phyloP scores from a whole-genome alignment of 2,329 filamentous ascomycete genomes.

The Zopfia rhizophila region DNA sequence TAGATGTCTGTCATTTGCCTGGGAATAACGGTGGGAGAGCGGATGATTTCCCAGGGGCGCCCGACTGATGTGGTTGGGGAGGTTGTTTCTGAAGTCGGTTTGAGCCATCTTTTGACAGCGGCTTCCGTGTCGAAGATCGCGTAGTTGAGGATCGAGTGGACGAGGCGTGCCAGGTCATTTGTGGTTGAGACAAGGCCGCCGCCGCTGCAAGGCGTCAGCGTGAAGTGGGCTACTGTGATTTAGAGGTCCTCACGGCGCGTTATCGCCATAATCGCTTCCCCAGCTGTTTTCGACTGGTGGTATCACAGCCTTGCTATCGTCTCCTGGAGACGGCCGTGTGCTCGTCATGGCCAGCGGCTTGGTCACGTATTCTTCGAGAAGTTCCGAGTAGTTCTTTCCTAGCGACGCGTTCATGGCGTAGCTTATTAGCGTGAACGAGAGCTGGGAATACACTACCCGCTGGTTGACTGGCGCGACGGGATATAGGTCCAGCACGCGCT shows the following conservation, averaged over 20 bases:
- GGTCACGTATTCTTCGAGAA: conserved; percentile 8
- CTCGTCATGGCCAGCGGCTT: too few relatives aligned
- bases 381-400: conserved; percentile 7
- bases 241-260: too few relatives aligned
- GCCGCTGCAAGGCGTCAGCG: too few relatives aligned
- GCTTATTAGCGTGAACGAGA: conserved; percentile 6
- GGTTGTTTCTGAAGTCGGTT: conserved; percentile 9
- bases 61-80: conserved; percentile 6
- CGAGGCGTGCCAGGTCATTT: conserved; percentile 5
- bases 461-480: conserved; percentile 1
- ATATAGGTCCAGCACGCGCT: background rate
- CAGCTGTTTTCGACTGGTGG: conserved; percentile 8
- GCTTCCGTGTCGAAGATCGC: conserved; percentile 5
- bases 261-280: conserved; percentile 10
- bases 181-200: conserved; percentile 9
- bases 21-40: conserved; percentile 7
- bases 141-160: conserved; percentile 7
- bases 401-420: background rate
- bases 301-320: conserved; percentile 1
- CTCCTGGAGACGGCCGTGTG: conserved; percentile 3
- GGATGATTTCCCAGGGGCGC: conserved; percentile 15
- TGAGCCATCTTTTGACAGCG: conserved; percentile 7
- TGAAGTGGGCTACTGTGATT: too few relatives aligned
- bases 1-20: too few relatives aligned
- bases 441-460: conserved; percentile 10